Evolutionary conservation across 2,329 filamentous ascomycete genomes (phyloP), one percentile per base, ranked within the genome.

Genomic region (Cladosporium sp.): DNA sequence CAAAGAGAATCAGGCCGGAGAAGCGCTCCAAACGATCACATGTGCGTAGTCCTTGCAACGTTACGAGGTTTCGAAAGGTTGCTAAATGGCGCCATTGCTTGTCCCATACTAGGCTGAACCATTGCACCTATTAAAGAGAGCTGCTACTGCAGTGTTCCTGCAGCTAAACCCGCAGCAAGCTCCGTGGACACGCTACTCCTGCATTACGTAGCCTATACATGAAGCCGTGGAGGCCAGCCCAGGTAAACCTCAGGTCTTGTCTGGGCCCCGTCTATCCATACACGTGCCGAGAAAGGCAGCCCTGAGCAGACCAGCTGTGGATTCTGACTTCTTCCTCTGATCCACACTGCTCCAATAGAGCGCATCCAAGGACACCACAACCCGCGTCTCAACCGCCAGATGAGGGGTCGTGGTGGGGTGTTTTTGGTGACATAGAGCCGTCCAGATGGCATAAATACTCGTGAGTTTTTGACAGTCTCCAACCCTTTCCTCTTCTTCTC

Each of bases 331-430:
- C 36, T 18, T 19, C 13, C 15, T 48, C 5, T 25, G 45, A 48
- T 48, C 45, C 45, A 48, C 45, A 40, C 45, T 27, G 25, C 13
- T 47, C 25, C 18, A 32, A 40, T 33, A 12, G 16, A 16, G 29
- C 45, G 25, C 29, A 48, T 40, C 38, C 36, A 22, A 40, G 12
- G 35, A 15, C 36, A 39, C 18, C 36, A 38, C 38, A 33, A 40
- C 36, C 45, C 45, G 38, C 36, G 45, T 20, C 45, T 40, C 36
- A 25, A 33, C 36, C 45, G 25, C 36, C 25, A 25, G 45, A 13
- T 48, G 45, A 48, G 45, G 45, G 45, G 45, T 48, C 38, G 27
- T 22, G 33, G 45, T 48, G 45, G 45, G 45, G 45, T 48, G 29
- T 48, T 40, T 11, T 33, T 11, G 12, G 22, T 12, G 45, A 48